A percentile compares a stretch with the other conserved stretches of the same genome.
Conservation (phyloP, 1,139 yeast species). For the Magnusiomyces paraingens region DNA sequence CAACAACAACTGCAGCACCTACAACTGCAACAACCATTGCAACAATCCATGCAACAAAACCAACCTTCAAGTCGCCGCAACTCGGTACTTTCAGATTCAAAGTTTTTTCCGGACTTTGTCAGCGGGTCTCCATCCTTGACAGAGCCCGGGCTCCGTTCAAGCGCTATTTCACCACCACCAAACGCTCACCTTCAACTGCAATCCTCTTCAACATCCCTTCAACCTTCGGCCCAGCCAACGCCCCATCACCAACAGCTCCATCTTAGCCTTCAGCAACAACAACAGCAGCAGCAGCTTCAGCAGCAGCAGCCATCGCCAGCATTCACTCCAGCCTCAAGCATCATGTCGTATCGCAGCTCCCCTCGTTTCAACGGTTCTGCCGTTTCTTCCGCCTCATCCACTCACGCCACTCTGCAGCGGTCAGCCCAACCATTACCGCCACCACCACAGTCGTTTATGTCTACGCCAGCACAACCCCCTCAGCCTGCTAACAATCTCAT, state of each 20-base stretch:
- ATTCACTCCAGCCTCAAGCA: neutral
- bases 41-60: too few species aligned
- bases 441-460: neutral
- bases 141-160: neutral
- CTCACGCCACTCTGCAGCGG: neutral
- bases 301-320: neutral
- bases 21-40: too few species aligned
- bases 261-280: neutral
- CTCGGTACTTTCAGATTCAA: neutral
- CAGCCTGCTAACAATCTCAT: slow-evolving; percentile 1
- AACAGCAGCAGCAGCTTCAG: neutral
- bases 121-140: neutral
- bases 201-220: neutral
- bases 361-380: neutral
- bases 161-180: neutral
- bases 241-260: neutral
- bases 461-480: neutral
- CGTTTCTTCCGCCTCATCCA: neutral
- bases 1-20: too few species aligned
- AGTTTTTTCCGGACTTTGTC: neutral
- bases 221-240: neutral
- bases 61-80: neutral
- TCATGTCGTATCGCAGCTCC: neutral
- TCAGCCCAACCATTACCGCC: neutral
- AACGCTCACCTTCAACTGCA: neutral